Evolutionary conservation across 352 stramenopile genomes (phyloP).

Genomic region (Phytophthora sp.): DNA sequence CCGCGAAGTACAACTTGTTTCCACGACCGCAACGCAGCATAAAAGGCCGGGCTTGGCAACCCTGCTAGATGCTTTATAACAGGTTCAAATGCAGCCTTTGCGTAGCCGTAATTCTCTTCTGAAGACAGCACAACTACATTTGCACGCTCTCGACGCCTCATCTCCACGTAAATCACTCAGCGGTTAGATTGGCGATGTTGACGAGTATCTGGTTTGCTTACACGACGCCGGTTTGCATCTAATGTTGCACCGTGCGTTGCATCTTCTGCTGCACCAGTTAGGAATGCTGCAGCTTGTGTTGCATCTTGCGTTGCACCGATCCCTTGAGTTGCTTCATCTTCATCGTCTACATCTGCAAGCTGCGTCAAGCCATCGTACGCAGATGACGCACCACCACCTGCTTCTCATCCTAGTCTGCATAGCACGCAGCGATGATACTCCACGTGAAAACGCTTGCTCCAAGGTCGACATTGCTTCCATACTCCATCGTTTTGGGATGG

Average conservation of each 20-base stretch:
- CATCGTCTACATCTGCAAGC: not conserved
- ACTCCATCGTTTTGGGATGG: not conserved
- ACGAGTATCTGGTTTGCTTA: no score
- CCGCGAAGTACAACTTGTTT: not conserved
- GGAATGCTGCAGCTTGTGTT: no score
- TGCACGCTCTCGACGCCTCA: constrained; percentile 1
- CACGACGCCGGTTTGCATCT: no score
- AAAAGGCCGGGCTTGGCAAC: constrained; percentile 1
- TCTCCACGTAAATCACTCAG: constrained; percentile 6
- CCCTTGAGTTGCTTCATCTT: not conserved
- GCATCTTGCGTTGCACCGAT: not conserved
- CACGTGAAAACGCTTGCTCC: not conserved
- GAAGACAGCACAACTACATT: constrained; percentile 10
- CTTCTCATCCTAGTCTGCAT: not conserved
- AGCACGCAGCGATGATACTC: not conserved
- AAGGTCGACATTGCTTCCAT: not conserved
- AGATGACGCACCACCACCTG: not conserved
- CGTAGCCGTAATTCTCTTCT: constrained; percentile 16
- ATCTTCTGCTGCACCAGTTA: no score
- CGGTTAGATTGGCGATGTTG: not conserved
- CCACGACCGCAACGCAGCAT: not conserved
- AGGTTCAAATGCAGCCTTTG: constrained; percentile 5
- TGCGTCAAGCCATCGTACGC: not conserved
- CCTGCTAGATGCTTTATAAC: not conserved
- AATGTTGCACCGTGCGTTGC: no score